These are phyloP conservation scores for Oryza glumipatula DNA, from an alignment of 176 grass and related monocot genomes.

Conservation along the genomic window DNA sequence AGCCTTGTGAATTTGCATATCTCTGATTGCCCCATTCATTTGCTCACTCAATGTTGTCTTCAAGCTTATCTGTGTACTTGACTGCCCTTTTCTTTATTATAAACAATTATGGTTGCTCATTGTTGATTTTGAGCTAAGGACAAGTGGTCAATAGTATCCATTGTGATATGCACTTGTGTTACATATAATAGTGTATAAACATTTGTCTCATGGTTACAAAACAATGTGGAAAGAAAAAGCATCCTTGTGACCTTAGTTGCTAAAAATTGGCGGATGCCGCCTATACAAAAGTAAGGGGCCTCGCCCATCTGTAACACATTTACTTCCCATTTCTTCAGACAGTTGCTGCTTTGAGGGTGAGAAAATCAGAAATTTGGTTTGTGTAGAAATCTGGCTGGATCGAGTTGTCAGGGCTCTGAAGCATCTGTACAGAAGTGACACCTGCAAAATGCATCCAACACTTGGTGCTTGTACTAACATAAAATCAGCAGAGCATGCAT, in stretches of 20 bases:
- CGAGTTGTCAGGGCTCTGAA: constrained; percentile 82
- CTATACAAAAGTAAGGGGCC: constrained; percentile 19
- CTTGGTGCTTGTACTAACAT: constrained; percentile 13
- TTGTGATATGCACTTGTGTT: constrained; percentile 13
- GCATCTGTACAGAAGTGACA: constrained; percentile 81
- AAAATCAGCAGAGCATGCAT: not conserved
- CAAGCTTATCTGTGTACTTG: constrained; percentile 2
- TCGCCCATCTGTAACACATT: constrained; percentile 34
- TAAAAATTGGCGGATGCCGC: constrained; percentile 33
- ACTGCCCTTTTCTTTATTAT: not conserved
- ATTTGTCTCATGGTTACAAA: constrained; percentile 19
- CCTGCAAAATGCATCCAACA: constrained; percentile 50
- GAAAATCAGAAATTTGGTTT: constrained; percentile 85
- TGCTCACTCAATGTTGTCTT: not conserved
- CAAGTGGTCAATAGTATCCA: not conserved
- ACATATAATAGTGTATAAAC: constrained; percentile 28
- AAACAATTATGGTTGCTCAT: not conserved
- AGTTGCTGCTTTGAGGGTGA: constrained; percentile 76
- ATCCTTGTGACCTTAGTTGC: constrained; percentile 26
- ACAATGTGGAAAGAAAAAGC: constrained; percentile 27
- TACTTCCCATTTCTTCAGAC: constrained; percentile 52
- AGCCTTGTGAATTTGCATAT: not conserved
- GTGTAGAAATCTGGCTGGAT: constrained; percentile 96
- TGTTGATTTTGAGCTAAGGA: constrained; percentile 1
- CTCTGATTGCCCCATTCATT: not conserved